Conservation (phyloP, 2,329 filamentous ascomycete species). For the Neofusicoccum laricinum region DNA sequence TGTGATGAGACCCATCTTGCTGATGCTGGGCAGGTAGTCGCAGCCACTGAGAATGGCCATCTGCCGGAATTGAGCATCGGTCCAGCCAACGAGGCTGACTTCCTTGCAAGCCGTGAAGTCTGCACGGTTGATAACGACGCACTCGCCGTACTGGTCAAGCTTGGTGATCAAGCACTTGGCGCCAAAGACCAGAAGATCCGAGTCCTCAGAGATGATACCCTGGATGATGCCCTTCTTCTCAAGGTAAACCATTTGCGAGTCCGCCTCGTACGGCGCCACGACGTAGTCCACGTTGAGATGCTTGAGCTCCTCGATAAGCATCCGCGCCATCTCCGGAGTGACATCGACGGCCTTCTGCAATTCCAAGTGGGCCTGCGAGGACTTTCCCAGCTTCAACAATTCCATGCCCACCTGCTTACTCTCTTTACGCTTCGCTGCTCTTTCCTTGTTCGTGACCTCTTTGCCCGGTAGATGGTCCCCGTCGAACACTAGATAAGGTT, state of each 20-base stretch:
- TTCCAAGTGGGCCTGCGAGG: slow-evolving; percentile 75
- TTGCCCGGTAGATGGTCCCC: slow-evolving; percentile 95
- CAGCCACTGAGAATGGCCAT: slow-evolving; percentile 98
- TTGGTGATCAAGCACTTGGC: slow-evolving; percentile 89
- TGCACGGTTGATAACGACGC: slow-evolving; percentile 82
- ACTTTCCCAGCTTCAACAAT: slow-evolving; percentile 76
- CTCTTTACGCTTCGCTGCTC: slow-evolving; percentile 72
- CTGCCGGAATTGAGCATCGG: slow-evolving; percentile 81
- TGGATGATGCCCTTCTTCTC: slow-evolving; percentile 80
- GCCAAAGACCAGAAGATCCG: slow-evolving; percentile 91
- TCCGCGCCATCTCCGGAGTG: slow-evolving; percentile 90
- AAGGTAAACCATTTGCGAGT: slow-evolving; percentile 93
- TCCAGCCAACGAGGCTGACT: slow-evolving; percentile 86
- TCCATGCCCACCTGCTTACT: slow-evolving; percentile 74
- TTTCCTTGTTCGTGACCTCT: slow-evolving; percentile 75
- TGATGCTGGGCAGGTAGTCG: slow-evolving; percentile 87
- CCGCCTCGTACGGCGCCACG: slow-evolving; percentile 95
- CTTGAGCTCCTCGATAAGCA: slow-evolving; percentile 89
- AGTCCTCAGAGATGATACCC: slow-evolving; percentile 94
- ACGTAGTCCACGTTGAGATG: slow-evolving; percentile 76
- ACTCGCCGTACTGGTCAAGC: slow-evolving; percentile 88
- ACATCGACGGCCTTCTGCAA: slow-evolving; percentile 95
- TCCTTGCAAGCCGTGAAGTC: slow-evolving; percentile 89
- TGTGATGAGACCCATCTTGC: slow-evolving; percentile 86
- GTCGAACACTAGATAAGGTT: slow-evolving; percentile 94